Evolutionary conservation across 352 stramenopile species (phyloP).

Genomic region (Globisporangium acanthophoron): DNA sequence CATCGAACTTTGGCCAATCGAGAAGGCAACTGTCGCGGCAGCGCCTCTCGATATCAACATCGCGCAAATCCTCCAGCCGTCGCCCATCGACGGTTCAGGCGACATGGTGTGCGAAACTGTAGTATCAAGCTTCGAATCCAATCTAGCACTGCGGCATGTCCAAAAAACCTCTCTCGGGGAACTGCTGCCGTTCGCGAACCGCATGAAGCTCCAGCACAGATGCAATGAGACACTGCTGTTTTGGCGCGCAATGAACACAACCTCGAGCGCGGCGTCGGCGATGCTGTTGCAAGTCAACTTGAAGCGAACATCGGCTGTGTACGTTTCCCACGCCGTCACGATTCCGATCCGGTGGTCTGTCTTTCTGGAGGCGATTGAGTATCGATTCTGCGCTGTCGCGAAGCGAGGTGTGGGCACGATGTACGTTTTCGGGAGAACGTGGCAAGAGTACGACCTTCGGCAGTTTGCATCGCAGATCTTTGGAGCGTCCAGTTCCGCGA

Average conservation of each 20-base stretch:
- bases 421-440: slow-evolving; percentile 3
- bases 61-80: slow-evolving; percentile 2
- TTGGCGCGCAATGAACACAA: neutral
- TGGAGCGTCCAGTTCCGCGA: neutral
- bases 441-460: neutral
- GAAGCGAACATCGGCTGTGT: slow-evolving; percentile 1
- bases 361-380: neutral
- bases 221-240: slow-evolving; percentile 9
- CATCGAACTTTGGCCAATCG: slow-evolving; percentile 2
- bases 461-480: neutral
- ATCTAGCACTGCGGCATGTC: neutral
- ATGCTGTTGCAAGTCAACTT: slow-evolving; percentile 8
- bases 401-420: neutral
- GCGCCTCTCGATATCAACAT: slow-evolving; percentile 1
- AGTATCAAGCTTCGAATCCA: slow-evolving; percentile 5
- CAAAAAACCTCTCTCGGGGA: neutral
- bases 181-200: neutral
- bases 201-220: slow-evolving; percentile 1
- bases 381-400: slow-evolving; percentile 13
- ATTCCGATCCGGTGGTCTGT: slow-evolving; percentile 18
- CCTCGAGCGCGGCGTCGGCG: neutral
- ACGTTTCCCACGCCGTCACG: slow-evolving; percentile 2
- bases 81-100: neutral
- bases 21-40: neutral
- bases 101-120: slow-evolving; percentile 5